These are phyloP conservation scores for Solanum gracilifrons DNA, from an alignment of 257 asterid species.

Conservation along the genomic window DNA sequence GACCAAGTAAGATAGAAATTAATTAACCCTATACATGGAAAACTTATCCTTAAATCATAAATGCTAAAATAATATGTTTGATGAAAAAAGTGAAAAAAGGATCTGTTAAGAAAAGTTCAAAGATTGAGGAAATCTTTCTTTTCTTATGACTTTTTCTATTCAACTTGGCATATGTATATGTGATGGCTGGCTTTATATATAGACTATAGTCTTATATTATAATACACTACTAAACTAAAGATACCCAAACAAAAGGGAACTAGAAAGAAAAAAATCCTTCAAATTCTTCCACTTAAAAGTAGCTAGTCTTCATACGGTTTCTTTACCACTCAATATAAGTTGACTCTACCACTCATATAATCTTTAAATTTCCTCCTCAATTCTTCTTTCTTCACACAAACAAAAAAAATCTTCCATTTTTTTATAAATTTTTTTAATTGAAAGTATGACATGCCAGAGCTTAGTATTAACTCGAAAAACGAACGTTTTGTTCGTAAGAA, in stretches of 20 bases:
- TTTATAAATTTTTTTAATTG: too few species aligned
- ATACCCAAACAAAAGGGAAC: conserved; percentile 7
- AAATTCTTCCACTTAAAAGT: conserved; percentile 28
- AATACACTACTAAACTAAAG: conserved; percentile 1
- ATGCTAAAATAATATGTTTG: not conserved
- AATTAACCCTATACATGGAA: not conserved
- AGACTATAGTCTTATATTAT: not conserved
- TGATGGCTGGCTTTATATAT: conserved; percentile 1
- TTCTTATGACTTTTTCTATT: conserved; percentile 11
- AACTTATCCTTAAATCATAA: not conserved
- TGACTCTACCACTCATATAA: conserved; percentile 41
- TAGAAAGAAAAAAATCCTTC: conserved; percentile 13
- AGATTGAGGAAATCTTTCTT: conserved; percentile 42
- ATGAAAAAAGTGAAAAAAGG: not conserved
- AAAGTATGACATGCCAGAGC: not conserved
- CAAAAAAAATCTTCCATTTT: conserved; percentile 3
- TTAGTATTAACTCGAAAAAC: conserved; percentile 7
- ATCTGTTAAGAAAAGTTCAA: conserved; percentile 41
- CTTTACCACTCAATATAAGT: conserved; percentile 35
- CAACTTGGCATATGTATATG: conserved; percentile 28
- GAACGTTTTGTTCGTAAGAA: conserved; percentile 19
- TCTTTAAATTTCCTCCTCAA: conserved; percentile 43
- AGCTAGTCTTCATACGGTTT: conserved; percentile 53
- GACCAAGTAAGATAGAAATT: too few species aligned
- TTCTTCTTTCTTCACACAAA: conserved; percentile 2